These are phyloP conservation scores for Solanum commersonii DNA, from an alignment of 257 asterid species.

Conservation along the genomic window DNA sequence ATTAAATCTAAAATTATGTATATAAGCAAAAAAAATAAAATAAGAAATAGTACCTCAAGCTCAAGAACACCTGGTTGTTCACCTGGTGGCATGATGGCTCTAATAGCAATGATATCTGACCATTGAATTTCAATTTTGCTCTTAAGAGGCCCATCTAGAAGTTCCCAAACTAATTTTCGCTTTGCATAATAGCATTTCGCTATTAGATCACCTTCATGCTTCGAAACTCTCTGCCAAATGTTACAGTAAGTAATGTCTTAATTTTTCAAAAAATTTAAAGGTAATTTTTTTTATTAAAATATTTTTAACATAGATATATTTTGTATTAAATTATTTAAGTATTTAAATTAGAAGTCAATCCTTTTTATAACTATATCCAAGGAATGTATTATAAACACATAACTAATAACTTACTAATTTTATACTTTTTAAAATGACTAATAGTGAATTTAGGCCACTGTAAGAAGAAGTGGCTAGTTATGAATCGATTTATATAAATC, in stretches of 20 bases:
- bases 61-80: slow-evolving; percentile 32
- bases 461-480: too few relatives aligned
- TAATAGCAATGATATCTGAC: slow-evolving; percentile 51
- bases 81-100: slow-evolving; percentile 14
- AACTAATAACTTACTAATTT: too few relatives aligned
- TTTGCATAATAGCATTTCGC: slow-evolving; percentile 59
- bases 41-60: slow-evolving; percentile 32
- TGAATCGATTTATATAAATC: too few relatives aligned
- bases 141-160: slow-evolving; percentile 55
- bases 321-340: background rate
- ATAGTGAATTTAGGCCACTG: background rate
- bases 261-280: background rate
- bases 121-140: slow-evolving; percentile 69
- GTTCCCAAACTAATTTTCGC: slow-evolving; percentile 67
- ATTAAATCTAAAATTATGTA: background rate
- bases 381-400: background rate
- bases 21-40: background rate
- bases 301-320: background rate
- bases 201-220: slow-evolving; percentile 49
- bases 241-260: too few relatives aligned
- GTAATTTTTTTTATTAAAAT: background rate
- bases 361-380: too few relatives aligned
- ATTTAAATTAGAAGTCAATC: background rate
- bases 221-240: slow-evolving; percentile 26
- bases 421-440: too few relatives aligned